Evolutionary conservation across 495 filamentous ascomycete species (phyloP).

Genomic region (Terfezia boudieri): DNA sequence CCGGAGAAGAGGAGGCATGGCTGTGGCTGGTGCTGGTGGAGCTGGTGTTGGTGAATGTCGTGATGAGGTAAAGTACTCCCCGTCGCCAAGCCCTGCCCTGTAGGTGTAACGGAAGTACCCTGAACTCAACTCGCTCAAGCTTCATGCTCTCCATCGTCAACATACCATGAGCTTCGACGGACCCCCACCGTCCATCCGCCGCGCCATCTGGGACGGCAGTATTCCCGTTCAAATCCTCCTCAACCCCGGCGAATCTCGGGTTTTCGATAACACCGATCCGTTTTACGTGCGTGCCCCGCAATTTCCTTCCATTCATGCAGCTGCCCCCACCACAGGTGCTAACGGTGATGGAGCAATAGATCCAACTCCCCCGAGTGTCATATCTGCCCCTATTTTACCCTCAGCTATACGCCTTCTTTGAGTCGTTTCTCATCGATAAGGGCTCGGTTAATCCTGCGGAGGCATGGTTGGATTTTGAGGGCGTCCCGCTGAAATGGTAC

Average conservation of each 20-base stretch:
- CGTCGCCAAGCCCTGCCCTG: slow-evolving; percentile 22
- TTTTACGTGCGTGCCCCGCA: slow-evolving; percentile 12
- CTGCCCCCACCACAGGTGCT: neutral
- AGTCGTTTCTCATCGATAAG: slow-evolving; percentile 36
- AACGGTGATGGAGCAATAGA: slow-evolving; percentile 10
- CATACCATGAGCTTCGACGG: neutral
- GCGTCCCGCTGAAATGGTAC: slow-evolving; percentile 43
- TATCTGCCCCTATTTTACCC: slow-evolving; percentile 58
- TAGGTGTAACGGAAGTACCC: too few species aligned
- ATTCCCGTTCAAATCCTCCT: slow-evolving; percentile 18
- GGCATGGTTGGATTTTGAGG: slow-evolving; percentile 51
- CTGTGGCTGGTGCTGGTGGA: too few species aligned
- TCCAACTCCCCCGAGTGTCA: slow-evolving; percentile 42
- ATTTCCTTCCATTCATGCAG: neutral
- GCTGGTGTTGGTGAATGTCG: too few species aligned
- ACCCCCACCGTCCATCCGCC: slow-evolving; percentile 6
- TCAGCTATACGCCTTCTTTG: slow-evolving; percentile 59
- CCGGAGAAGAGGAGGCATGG: too few species aligned
- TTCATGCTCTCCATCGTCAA: neutral
- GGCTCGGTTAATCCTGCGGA: slow-evolving; percentile 24
- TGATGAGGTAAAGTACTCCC: too few species aligned
- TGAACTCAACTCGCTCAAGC: too few species aligned
- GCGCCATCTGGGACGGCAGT: slow-evolving; percentile 13
- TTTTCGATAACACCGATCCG: slow-evolving; percentile 13
- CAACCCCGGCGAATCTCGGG: slow-evolving; percentile 14